phyloP scores from a whole-genome alignment of 78 protist genomes.

The Dictyostelium discoideum region DNA sequence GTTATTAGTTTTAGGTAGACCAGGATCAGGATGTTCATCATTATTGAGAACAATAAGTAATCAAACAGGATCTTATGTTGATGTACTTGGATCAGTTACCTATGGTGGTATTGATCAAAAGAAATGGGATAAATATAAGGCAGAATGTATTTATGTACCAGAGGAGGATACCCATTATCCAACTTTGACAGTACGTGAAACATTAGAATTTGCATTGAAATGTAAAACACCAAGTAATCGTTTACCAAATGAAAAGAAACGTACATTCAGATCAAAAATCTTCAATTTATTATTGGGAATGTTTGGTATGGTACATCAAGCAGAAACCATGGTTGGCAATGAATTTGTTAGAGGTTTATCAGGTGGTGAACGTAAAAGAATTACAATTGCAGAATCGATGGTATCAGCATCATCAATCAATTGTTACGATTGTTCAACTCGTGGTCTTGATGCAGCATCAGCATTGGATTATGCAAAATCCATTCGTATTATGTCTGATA shows the following conservation, averaged over 20 bases:
- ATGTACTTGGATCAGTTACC: slow-evolving; percentile 13
- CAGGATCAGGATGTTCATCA: slow-evolving; percentile 60
- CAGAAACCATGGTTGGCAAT: slow-evolving; percentile 60
- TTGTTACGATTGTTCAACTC: slow-evolving; percentile 57
- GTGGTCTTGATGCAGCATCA: slow-evolving; percentile 66
- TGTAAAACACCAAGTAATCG: slow-evolving; percentile 47
- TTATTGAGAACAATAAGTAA: slow-evolving; percentile 28
- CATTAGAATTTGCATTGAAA: slow-evolving; percentile 51
- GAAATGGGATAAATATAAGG: slow-evolving; percentile 10
- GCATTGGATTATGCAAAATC: slow-evolving; percentile 64
- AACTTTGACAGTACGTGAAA: slow-evolving; percentile 25
- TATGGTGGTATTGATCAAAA: slow-evolving; percentile 34
- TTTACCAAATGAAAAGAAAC: slow-evolving; percentile 13
- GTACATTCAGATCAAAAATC: slow-evolving; percentile 14
- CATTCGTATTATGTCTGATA: slow-evolving; percentile 49
- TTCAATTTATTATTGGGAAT: slow-evolving; percentile 9
- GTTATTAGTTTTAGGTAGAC: slow-evolving; percentile 64
- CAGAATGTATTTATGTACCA: slow-evolving; percentile 47
- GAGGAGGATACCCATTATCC: slow-evolving; percentile 59
- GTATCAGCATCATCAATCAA: slow-evolving; percentile 19
- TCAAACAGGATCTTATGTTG: slow-evolving; percentile 18
- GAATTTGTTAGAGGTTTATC: slow-evolving; percentile 60
- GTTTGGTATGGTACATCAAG: slow-evolving; percentile 46
- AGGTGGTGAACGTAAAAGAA: slow-evolving; percentile 61
- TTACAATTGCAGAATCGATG: slow-evolving; percentile 54